Conservation (phyloP, 176 grass and related monocot genomes). For the Rhynchospora pubera region DNA sequence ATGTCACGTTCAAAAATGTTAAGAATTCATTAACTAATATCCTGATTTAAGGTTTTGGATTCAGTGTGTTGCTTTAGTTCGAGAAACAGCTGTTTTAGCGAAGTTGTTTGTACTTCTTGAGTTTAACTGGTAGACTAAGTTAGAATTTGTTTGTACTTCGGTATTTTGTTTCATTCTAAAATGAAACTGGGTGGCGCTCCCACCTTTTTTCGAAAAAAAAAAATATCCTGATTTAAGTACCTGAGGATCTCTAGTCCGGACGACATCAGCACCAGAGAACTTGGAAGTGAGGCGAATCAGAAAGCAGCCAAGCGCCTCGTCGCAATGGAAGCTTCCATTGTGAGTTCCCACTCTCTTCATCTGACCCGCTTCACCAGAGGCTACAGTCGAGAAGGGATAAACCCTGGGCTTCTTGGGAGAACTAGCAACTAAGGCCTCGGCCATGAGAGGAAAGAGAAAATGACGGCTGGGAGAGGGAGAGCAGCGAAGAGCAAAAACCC, state of each 20-base stretch:
- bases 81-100: no score
- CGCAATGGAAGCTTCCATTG: conserved; percentile 99
- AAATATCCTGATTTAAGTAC: conserved; percentile 17
- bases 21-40: no score
- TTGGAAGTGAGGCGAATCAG: conserved; percentile 90
- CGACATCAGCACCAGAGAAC: conserved; percentile 67
- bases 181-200: no score
- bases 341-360: conserved; percentile 81
- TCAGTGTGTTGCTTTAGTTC: no score
- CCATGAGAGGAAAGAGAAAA: conserved; percentile 43
- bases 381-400: conserved; percentile 32
- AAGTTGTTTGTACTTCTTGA: no score
- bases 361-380: conserved; percentile 25
- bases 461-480: conserved; percentile 23
- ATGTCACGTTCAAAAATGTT: no score
- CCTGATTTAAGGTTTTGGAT: no score
- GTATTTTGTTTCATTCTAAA: no score
- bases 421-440: conserved; percentile 21
- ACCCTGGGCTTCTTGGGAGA: conserved; percentile 52
- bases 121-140: no score
- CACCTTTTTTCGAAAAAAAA: no score
- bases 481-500: conserved; percentile 40
- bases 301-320: conserved; percentile 96
- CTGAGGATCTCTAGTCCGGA: conserved; percentile 75
- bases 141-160: no score